Conservation (phyloP, 768 basidiomycete genomes). For the Cantharellus anzutake region DNA sequence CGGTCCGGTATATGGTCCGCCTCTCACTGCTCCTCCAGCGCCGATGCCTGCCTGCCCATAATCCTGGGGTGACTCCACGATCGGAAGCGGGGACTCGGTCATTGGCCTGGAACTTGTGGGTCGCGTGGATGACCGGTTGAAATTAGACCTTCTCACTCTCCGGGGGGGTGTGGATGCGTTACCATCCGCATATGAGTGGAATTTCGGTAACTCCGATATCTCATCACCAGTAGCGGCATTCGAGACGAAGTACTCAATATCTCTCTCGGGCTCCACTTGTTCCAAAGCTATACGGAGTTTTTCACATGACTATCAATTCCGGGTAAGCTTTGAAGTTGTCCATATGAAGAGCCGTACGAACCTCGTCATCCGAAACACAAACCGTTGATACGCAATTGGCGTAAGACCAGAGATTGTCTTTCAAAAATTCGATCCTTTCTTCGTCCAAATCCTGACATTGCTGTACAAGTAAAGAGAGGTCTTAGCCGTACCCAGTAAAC, state of each 20-base stretch:
- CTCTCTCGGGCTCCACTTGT: slow-evolving; percentile 69
- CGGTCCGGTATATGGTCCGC: slow-evolving; percentile 12
- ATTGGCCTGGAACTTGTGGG: neutral
- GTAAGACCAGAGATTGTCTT: slow-evolving; percentile 89
- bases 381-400: slow-evolving; percentile 93
- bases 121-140: slow-evolving; percentile 12
- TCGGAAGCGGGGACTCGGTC: no score
- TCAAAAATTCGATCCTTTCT: slow-evolving; percentile 82
- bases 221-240: slow-evolving; percentile 74
- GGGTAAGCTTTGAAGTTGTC: no score
- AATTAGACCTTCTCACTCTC: slow-evolving; percentile 38
- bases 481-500: neutral
- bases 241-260: slow-evolving; percentile 77
- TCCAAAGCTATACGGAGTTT: slow-evolving; percentile 71
- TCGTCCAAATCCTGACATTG: slow-evolving; percentile 92
- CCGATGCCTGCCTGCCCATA: no score
- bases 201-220: slow-evolving; percentile 76
- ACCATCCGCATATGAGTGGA: slow-evolving; percentile 45
- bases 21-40: no score
- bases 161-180: slow-evolving; percentile 29
- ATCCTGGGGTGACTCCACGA: no score
- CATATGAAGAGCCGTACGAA: slow-evolving; percentile 18
- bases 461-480: slow-evolving; percentile 3
- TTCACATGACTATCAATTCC: slow-evolving; percentile 60
- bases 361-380: slow-evolving; percentile 91